Percentiles rank a stretch among this genome's conserved stretches.
These are phyloP conservation scores for Ascochyta koolunga DNA, from an alignment of 2,329 filamentous ascomycete species.

Conservation along the genomic window DNA sequence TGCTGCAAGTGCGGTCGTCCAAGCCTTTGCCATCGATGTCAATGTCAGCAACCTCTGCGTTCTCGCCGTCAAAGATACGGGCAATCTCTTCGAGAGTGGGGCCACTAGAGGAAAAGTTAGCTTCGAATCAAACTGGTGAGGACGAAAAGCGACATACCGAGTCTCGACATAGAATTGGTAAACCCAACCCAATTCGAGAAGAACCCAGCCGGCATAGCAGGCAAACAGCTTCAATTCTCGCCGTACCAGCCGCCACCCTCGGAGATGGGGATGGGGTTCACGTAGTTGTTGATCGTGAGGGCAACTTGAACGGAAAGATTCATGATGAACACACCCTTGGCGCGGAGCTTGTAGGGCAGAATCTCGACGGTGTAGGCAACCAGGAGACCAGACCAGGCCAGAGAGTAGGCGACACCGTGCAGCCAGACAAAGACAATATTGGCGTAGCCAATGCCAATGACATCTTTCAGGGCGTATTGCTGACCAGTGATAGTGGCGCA, in stretches of 20 bases:
- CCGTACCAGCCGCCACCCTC: slow-evolving; percentile 60
- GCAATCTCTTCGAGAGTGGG: slow-evolving; percentile 71
- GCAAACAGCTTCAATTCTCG: slow-evolving; percentile 67
- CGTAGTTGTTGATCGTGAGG: slow-evolving; percentile 63
- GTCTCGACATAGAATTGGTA: slow-evolving; percentile 72
- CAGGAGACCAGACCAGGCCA: slow-evolving; percentile 60
- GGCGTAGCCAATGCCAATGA: slow-evolving; percentile 44
- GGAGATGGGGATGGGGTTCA: slow-evolving; percentile 57
- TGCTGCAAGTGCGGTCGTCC: slow-evolving; percentile 13
- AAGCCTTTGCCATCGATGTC: slow-evolving; percentile 21
- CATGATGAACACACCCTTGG: slow-evolving; percentile 58
- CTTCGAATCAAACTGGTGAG: slow-evolving; percentile 2
- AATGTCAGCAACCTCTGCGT: slow-evolving; percentile 48
- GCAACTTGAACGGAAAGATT: slow-evolving; percentile 66
- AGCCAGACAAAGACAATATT: slow-evolving; percentile 56
- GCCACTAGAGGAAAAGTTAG: slow-evolving; percentile 56
- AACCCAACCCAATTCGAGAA: slow-evolving; percentile 63
- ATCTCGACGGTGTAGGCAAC: slow-evolving; percentile 58
- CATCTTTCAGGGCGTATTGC: slow-evolving; percentile 54
- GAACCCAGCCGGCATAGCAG: slow-evolving; percentile 68
- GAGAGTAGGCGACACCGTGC: slow-evolving; percentile 56
- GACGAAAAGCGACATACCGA: slow-evolving; percentile 16
- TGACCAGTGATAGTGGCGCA: slow-evolving; percentile 28
- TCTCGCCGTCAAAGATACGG: slow-evolving; percentile 69
- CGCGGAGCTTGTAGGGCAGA: slow-evolving; percentile 53